Evolutionary conservation across 148 eudicot genomes (phyloP).

Genomic region (Hydrangea macrophylla): DNA sequence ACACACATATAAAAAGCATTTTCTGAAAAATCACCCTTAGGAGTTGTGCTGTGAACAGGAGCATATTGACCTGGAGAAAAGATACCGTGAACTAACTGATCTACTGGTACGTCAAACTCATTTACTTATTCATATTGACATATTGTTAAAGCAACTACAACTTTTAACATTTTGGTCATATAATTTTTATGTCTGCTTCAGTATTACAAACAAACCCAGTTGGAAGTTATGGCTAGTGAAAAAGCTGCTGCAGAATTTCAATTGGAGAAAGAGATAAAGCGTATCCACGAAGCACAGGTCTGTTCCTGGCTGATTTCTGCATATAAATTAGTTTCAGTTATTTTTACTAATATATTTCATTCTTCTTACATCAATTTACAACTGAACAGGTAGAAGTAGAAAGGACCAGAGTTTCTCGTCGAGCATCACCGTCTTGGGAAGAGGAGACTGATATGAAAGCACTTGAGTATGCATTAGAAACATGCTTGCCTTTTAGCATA

Average conservation of each 20-base stretch:
- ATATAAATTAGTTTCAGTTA: not conserved
- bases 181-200: conserved; percentile 22
- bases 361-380: conserved; percentile 6
- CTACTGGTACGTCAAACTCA: conserved; percentile 55
- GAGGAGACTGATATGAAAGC: conserved; percentile 93
- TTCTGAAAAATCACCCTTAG: conserved; percentile 5
- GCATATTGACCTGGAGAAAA: conserved; percentile 96
- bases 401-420: conserved; percentile 77
- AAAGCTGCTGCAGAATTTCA: conserved; percentile 99
- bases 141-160: not conserved
- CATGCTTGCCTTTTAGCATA: not conserved
- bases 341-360: not conserved
- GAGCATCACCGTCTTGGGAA: conserved; percentile 86
- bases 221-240: conserved; percentile 96
- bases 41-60: conserved; percentile 48
- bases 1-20: no score
- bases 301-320: conserved; percentile 14
- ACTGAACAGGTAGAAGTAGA: conserved; percentile 83
- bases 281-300: conserved; percentile 91
- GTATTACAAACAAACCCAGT: conserved; percentile 99
- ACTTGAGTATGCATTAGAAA: conserved; percentile 82
- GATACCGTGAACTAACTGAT: conserved; percentile 96
- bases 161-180: not conserved
- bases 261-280: conserved; percentile 91
- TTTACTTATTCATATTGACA: not conserved